Evolutionary conservation across 2,329 filamentous ascomycete genomes (phyloP).

Genomic region (Dendrostoma leiphaemia): DNA sequence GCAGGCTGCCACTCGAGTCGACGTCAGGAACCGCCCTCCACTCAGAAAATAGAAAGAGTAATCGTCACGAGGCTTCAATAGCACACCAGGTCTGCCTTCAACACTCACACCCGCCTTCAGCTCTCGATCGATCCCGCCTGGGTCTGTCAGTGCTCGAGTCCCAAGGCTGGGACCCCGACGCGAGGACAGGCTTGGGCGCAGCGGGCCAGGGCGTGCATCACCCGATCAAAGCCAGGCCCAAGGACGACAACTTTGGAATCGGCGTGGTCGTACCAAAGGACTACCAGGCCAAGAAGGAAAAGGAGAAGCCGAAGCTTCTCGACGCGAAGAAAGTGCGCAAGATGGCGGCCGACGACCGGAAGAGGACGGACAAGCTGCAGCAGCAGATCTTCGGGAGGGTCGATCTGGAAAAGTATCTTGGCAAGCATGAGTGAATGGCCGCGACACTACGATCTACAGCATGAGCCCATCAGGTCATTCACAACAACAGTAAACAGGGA

Average conservation of each 20-base stretch:
- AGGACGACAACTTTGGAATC: conserved; percentile 73
- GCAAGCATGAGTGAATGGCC: conserved; percentile 29
- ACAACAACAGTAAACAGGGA: too few species aligned
- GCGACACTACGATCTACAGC: too few species aligned
- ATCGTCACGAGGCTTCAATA: conserved; percentile 57
- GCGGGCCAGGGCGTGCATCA: conserved; percentile 69
- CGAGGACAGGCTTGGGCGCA: conserved; percentile 68
- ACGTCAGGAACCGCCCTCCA: conserved; percentile 23
- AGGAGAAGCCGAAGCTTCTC: conserved; percentile 48
- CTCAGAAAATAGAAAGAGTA: conserved; percentile 19
- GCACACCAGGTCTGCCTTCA: conserved; percentile 69
- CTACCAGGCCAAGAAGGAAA: conserved; percentile 36
- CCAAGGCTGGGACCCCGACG: conserved; percentile 74
- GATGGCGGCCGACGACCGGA: conserved; percentile 59
- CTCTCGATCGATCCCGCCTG: conserved; percentile 68
- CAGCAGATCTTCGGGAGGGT: conserved; percentile 71
- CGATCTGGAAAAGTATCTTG: conserved; percentile 75
- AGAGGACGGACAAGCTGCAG: conserved; percentile 61
- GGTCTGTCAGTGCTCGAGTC: conserved; percentile 64
- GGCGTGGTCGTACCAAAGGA: conserved; percentile 51
- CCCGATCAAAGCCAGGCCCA: conserved; percentile 70
- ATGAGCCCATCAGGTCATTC: too few species aligned
- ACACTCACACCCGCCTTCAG: conserved; percentile 71
- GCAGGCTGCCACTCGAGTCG: conserved; percentile 51
- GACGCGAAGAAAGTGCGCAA: conserved; percentile 71